Base-by-base conservation (phyloP, 352 stramenopile genomes). In the Pythium sp. region DNA sequence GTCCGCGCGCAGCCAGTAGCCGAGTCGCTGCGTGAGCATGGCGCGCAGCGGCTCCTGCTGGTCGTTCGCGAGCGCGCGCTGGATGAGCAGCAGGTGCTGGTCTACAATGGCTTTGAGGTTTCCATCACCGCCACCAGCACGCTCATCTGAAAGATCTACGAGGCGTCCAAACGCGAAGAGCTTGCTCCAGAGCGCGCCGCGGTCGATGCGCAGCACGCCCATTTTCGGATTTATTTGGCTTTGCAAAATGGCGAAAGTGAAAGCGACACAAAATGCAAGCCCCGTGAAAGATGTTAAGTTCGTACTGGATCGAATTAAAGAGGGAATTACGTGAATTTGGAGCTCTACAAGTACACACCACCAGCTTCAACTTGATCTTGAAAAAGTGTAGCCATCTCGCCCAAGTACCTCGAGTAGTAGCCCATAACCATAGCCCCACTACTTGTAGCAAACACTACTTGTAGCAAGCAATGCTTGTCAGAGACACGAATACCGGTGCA, bases 1-100 rank as follows among this genome's bases (percentile, higher is more conserved):
- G 63, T 91, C 85, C 1, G 78, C 72, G 28, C 79, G 82, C 55
- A 90, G 62, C 85, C 85, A 93, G 62, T 87, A 89, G 47, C 72
- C 72, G 36, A 90, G 67, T 3, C 85, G 80, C 59, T 91, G 82
- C 20, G 84, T 64, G 38, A 93, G 64, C 82, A 90, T 89, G 46
- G 69, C 69, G 24, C 81, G 84, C 53, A 91, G 70, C 53, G 80
- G 82, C 24, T 74, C 78, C 38, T 84, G 75, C 34, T 68, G 69
- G 0, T 72, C 73, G 22, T 53, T 62, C n/a, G 71, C 62, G 5
- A 81, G 74, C 14, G 81, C 69, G 1, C 36, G 65, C 65, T 89
- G 79, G 12, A 91, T 75, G 7, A 80, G 46, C 14, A 53, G 47
- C 56, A 73, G 69, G 47, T 82, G 62, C 54, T 51, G 64, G 5